These are phyloP conservation scores for Gymnopilus dilepis DNA, from an alignment of 768 basidiomycete genomes.

Conservation along the genomic window DNA sequence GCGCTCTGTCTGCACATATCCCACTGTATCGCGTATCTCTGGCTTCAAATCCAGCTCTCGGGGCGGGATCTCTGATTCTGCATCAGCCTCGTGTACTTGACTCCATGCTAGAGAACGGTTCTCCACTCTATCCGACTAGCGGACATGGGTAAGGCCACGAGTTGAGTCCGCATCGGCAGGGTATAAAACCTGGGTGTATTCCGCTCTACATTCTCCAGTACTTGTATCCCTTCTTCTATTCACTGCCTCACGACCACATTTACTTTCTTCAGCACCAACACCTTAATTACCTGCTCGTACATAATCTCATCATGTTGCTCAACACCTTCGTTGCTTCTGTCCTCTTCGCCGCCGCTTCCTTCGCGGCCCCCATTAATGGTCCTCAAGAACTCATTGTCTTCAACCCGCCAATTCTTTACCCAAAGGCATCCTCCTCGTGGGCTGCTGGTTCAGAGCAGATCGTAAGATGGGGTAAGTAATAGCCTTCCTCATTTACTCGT, in stretches of 20 bases:
- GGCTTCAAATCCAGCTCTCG: constrained; percentile 12
- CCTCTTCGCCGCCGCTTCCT: constrained; percentile 28
- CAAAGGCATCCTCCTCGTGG: constrained; percentile 42
- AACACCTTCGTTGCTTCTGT: constrained; percentile 37
- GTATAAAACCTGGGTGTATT: constrained; percentile 21
- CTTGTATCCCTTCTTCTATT: constrained; percentile 14
- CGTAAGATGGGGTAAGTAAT: constrained; percentile 47
- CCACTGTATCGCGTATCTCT: constrained; percentile 20
- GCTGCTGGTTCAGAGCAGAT: constrained; percentile 35
- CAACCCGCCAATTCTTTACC: constrained; percentile 48
- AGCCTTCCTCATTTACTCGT: not conserved
- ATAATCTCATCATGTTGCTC: constrained; percentile 30
- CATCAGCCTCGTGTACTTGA: constrained; percentile 22
- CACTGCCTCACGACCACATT: not conserved
- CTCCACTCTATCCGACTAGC: constrained; percentile 17
- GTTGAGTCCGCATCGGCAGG: not conserved
- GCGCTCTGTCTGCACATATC: not conserved
- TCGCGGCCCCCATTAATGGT: constrained; percentile 29
- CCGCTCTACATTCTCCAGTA: constrained; percentile 10
- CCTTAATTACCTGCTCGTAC: constrained; percentile 8
- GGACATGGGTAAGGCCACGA: constrained; percentile 1
- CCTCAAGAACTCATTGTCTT: constrained; percentile 39
- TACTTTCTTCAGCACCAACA: not conserved
- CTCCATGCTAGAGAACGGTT: constrained; percentile 10
- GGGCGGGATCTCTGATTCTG: constrained; percentile 21